phyloP scores from a whole-genome alignment of 2,329 filamentous ascomycete genomes.

The Neoscytalidium dimidiatum region DNA sequence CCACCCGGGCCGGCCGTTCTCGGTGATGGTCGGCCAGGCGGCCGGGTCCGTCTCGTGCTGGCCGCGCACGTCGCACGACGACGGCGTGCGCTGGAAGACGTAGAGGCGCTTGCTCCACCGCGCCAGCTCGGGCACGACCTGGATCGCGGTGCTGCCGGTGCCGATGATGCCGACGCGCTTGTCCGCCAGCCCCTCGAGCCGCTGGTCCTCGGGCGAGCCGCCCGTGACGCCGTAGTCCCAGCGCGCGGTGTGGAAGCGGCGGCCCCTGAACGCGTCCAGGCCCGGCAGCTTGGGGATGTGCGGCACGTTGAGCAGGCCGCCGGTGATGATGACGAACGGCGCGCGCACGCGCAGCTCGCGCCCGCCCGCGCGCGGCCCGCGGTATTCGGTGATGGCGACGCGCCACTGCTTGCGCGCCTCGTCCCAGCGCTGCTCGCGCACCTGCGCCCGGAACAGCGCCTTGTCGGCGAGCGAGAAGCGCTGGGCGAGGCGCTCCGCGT shows the following conservation, averaged over 20 bases:
- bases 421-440: constrained; percentile 59
- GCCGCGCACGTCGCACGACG: constrained; percentile 40
- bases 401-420: constrained; percentile 40
- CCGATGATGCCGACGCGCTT: constrained; percentile 30
- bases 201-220: constrained; percentile 32
- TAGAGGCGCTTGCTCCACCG: constrained; percentile 27
- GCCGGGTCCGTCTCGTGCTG: constrained; percentile 44
- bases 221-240: constrained; percentile 31
- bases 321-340: constrained; percentile 27
- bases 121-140: constrained; percentile 30
- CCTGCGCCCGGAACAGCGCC: constrained; percentile 33
- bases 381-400: constrained; percentile 37
- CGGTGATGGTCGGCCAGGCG: constrained; percentile 41
- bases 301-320: constrained; percentile 32
- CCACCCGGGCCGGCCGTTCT: constrained; percentile 47
- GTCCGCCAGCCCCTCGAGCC: constrained; percentile 22
- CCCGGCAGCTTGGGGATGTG: constrained; percentile 38
- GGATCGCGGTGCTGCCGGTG: constrained; percentile 30
- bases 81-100: constrained; percentile 32
- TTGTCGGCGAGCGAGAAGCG: constrained; percentile 49
- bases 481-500: constrained; percentile 40
- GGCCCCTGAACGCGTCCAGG: constrained; percentile 35
- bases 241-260: constrained; percentile 34
- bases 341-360: constrained; percentile 35
- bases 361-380: constrained; percentile 37